A percentile compares a stretch with the other conserved stretches of the same genome.
Conservation (phyloP, 768 basidiomycete genomes). For the Phaffia australis region DNA sequence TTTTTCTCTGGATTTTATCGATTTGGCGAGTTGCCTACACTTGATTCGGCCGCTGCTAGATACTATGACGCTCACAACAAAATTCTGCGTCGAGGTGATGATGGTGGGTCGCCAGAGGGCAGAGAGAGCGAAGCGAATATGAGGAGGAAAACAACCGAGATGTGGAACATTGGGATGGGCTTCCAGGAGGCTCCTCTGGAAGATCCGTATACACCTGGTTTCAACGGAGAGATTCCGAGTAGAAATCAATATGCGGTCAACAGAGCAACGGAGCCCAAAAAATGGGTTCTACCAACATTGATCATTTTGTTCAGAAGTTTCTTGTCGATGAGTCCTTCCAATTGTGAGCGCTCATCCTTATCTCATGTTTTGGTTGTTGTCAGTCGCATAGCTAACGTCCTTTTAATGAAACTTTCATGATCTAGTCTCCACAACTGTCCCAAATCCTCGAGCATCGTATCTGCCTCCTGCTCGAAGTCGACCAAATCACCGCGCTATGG, state of each 20-base stretch:
- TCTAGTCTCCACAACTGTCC: no score
- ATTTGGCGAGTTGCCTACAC: constrained; percentile 41
- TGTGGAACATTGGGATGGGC: constrained; percentile 19
- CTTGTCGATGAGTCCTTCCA: not conserved
- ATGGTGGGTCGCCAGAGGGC: not conserved
- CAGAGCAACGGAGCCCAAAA: constrained; percentile 13
- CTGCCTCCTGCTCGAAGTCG: constrained; percentile 12
- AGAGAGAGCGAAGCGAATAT: not conserved
- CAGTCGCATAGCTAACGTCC: no score
- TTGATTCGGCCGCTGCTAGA: constrained; percentile 1
- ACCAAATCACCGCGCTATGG: not conserved
- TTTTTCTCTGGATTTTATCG: constrained; percentile 65
- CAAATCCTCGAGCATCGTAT: constrained; percentile 7
- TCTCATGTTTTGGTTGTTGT: no score
- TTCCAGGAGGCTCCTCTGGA: constrained; percentile 9
- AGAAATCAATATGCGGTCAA: constrained; percentile 22
- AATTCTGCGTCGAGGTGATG: not conserved
- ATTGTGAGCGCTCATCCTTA: no score
- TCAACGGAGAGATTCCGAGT: not conserved
- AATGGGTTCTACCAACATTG: constrained; percentile 19
- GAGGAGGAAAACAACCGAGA: not conserved
- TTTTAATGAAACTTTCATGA: no score
- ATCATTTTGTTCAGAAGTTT: constrained; percentile 22
- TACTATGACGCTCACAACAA: not conserved
- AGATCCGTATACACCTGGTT: constrained; percentile 14